A percentile compares a stretch with the other conserved stretches of the same genome.
Conservation (phyloP, 257 asterid genomes). For the Nicotiana attenuata region DNA sequence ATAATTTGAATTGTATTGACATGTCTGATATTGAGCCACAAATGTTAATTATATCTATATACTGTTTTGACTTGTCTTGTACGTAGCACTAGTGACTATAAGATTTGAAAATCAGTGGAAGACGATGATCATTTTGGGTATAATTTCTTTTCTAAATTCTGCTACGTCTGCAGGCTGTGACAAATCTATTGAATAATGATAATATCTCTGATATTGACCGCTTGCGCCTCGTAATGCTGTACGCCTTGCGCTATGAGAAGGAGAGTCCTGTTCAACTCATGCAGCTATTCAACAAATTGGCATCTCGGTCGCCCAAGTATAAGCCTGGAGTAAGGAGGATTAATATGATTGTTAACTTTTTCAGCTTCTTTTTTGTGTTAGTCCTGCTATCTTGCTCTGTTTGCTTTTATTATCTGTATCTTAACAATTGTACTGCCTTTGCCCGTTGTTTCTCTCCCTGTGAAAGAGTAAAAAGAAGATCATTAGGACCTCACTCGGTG, state of each 20-base stretch:
- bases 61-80: background rate
- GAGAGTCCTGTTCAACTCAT: conserved; percentile 95
- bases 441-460: background rate
- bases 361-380: background rate
- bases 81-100: background rate
- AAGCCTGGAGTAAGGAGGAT: conserved; percentile 79
- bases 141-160: background rate
- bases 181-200: conserved; percentile 70
- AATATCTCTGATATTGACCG: conserved; percentile 83
- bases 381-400: conserved; percentile 2
- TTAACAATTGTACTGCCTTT: background rate
- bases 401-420: conserved; percentile 8
- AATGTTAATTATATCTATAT: background rate
- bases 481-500: background rate
- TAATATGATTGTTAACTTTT: background rate
- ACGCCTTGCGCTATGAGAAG: conserved; percentile 95
- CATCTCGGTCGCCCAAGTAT: conserved; percentile 87
- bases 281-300: conserved; percentile 95
- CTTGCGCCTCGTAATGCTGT: conserved; percentile 88
- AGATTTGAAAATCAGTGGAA: background rate
- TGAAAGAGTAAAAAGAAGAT: background rate
- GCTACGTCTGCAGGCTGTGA: conserved; percentile 72
- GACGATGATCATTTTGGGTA: background rate
- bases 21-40: background rate
- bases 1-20: background rate